phyloP scores from a whole-genome alignment of 345 rosid genomes.

The Pistacia vera region DNA sequence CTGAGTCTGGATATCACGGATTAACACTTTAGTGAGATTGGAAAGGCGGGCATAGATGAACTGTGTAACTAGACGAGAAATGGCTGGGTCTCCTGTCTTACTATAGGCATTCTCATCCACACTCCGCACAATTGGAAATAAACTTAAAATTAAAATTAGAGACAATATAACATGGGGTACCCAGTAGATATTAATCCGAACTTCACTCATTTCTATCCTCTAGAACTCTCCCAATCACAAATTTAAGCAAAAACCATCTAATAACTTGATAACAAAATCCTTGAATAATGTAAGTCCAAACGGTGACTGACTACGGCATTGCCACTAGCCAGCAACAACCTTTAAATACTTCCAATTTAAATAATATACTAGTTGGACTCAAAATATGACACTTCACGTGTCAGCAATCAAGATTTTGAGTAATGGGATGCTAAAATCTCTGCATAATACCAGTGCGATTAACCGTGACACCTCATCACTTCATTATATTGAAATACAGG shows the following conservation, averaged over 20 bases:
- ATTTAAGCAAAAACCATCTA: constrained; percentile 21
- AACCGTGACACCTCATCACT: too few relatives aligned
- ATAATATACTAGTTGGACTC: not conserved
- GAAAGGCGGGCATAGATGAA: constrained; percentile 57
- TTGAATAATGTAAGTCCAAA: constrained; percentile 20
- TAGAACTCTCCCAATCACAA: constrained; percentile 22
- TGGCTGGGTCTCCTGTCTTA: constrained; percentile 51
- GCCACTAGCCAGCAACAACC: constrained; percentile 12
- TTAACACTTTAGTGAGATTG: constrained; percentile 47
- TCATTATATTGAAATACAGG: not conserved
- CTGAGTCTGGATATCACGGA: constrained; percentile 40
- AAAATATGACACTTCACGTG: not conserved
- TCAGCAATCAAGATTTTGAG: not conserved
- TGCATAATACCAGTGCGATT: too few relatives aligned
- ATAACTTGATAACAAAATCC: constrained; percentile 7
- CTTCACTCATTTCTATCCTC: constrained; percentile 33
- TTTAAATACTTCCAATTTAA: constrained; percentile 8
- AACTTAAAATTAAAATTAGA: constrained; percentile 32
- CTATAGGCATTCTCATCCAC: constrained; percentile 64
- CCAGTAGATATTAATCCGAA: constrained; percentile 32
- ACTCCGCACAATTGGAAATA: constrained; percentile 32
- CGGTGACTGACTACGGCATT: constrained; percentile 37
- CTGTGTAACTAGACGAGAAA: constrained; percentile 48
- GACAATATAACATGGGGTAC: constrained; percentile 32
- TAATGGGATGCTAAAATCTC: not conserved